Evolutionary conservation across 768 basidiomycete genomes (phyloP), one percentile per base, ranked within the genome.

Genomic region (Xerocomus brunneocitrinus): DNA sequence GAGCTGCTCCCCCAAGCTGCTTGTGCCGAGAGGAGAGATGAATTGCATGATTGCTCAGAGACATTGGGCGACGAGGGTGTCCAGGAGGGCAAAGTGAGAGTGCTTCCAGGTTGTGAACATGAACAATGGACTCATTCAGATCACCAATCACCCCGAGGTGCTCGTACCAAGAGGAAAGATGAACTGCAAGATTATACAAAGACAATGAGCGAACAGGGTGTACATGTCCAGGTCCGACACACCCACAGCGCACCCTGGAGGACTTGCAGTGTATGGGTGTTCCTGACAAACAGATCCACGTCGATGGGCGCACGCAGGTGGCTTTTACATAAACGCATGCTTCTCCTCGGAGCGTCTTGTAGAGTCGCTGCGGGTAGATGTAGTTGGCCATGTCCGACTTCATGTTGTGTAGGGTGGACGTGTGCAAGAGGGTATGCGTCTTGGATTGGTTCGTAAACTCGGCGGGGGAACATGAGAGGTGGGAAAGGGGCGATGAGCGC

Each of bases 391-490:
- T 97, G 64, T 87, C 87, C n/a, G 94, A 85, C 66, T 95, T 95
- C 91, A 99, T 98, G 71, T 99, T 97, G 0, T 95, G 97, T 9
- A 98, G 78, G 0, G 90, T 81, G 44, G 89, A 81, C 4, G 86
- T 85, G n/a, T 97, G 74, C 0, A 95, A 95, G 3, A 97, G 79
- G 0, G 82, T 80, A 47, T 84, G 73, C 5, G 77, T 74, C 44
- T 78, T 71, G 46, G 80, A 72, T 30, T 78, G 76, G 22, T 77
- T 74, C 24, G 73, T 70, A 67, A 89, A 98, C 50, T 75, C 67
- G 35, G 80, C 74, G 39, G 98, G 79, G 0, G 95, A 84, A 22
- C 79, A 73, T 10, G 95, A 76, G 27, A 97, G 85, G 57, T 82
- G 75, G 74, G 85, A 91, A 74, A 97, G 94, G 4, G 83, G 81